These are phyloP conservation scores for Rhynchospora pubera DNA, from an alignment of 176 grass and related monocot genomes.

Conservation along the genomic window DNA sequence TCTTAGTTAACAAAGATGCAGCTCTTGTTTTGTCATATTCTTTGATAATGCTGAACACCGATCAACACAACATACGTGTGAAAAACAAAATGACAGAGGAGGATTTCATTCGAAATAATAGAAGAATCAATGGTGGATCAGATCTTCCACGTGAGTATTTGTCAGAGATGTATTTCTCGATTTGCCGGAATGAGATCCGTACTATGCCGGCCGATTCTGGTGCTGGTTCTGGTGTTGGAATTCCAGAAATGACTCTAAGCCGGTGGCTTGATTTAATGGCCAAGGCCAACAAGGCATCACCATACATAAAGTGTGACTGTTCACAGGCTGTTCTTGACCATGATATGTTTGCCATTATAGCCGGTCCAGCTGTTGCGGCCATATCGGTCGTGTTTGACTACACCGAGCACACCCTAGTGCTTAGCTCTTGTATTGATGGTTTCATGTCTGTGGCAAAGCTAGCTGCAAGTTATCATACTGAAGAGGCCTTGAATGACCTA, in stretches of 20 bases:
- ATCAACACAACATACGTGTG: conserved; percentile 91
- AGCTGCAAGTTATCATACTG: conserved; percentile 75
- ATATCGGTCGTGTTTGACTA: conserved; percentile 97
- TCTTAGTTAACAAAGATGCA: conserved; percentile 82
- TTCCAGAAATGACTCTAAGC: conserved; percentile 89
- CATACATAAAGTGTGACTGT: conserved; percentile 54
- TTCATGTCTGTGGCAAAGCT: conserved; percentile 84
- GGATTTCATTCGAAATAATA: conserved; percentile 95
- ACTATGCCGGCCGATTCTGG: conserved; percentile 59
- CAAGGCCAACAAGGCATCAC: conserved; percentile 71
- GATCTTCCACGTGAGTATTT: conserved; percentile 89
- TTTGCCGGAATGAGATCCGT: conserved; percentile 90
- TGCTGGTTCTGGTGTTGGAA: conserved; percentile 42
- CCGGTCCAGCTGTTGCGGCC: conserved; percentile 77
- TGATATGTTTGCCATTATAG: conserved; percentile 91
- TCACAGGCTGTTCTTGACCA: conserved; percentile 67
- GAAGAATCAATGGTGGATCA: conserved; percentile 77
- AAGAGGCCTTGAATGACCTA: conserved; percentile 88
- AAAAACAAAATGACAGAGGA: conserved; percentile 99
- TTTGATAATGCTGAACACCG: conserved; percentile 94
- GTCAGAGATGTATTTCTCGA: conserved; percentile 73
- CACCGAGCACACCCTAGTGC: conserved; percentile 65
- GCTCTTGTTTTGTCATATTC: conserved; percentile 90
- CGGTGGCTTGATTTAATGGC: conserved; percentile 87
- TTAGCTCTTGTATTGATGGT: conserved; percentile 70